Base-by-base conservation (phyloP, 208 protist species). In the Angomonas desouzai region DNA sequence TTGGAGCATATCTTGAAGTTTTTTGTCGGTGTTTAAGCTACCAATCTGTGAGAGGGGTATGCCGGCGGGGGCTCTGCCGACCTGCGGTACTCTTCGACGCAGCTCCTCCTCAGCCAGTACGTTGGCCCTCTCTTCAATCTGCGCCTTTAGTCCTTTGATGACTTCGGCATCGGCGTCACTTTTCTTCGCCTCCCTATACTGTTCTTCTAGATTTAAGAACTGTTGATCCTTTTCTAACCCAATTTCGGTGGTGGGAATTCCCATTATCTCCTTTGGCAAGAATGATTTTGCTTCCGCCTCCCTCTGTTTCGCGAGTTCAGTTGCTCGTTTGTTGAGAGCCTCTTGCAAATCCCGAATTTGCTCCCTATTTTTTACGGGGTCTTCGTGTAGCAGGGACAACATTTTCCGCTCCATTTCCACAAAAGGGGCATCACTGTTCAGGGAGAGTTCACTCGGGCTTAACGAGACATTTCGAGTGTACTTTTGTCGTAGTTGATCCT, bases 401-500 rank as follows among this genome's bases (percentile, higher is more conserved):
- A 76, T 63, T 70, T 92, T 79, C 0, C 64, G 58, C 55, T 88
- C 85, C 69, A 91, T 64, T 22, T 78, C 76, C 25, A 59, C 61
- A 32, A 79, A 91, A 1, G 64, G 62, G 7, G 65, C 57, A 34
- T 91, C 81, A 28, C 62, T 79, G 48, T 72, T 40, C 16, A 72
- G 27, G 16, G 70, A 72, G 48, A 77, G 64, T 36, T 69, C 36
- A 48, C 65, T 60, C 53, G 68, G 33, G 62, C 62, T 57, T 40
- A 45, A 25, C 36, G 55, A 28, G 34, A 34, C 33, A 27, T 77
- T 62, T 22, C 49, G 36, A n/a, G 70, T 68, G 66, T 85, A 83
- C 43, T 74, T 68, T 25, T 59, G 55, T 3, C 79, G 77, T 38
- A 78, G 28, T 22, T 62, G 33, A 3, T 72, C 32, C 56, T 77